Percentiles rank a stretch among this genome's conserved stretches.
phyloP scores from a whole-genome alignment of 1,284 basidiomycete species.

The Apiotrichum porosum region DNA sequence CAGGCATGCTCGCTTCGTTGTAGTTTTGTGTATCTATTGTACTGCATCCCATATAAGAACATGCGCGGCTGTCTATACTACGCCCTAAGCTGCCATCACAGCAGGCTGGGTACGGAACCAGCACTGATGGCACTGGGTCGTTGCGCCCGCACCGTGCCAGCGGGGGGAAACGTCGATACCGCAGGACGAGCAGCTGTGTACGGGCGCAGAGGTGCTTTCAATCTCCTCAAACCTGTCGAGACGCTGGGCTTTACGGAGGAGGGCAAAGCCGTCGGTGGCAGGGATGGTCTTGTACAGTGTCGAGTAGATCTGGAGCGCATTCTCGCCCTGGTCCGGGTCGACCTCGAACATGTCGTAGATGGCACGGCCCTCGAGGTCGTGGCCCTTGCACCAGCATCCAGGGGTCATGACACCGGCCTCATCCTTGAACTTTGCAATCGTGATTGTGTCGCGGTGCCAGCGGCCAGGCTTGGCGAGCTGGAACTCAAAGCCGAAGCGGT shows the following conservation, averaged over 20 bases:
- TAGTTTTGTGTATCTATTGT: too few relatives aligned
- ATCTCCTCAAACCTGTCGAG: slow-evolving; percentile 53
- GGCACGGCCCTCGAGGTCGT: slow-evolving; percentile 58
- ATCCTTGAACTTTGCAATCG: slow-evolving; percentile 76
- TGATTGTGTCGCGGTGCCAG: slow-evolving; percentile 54
- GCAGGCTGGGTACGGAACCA: slow-evolving; percentile 2
- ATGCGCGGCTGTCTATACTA: too few relatives aligned
- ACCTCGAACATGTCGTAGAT: slow-evolving; percentile 78
- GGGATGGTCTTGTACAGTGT: slow-evolving; percentile 72
- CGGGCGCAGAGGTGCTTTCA: neutral
- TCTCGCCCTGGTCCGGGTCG: slow-evolving; percentile 63
- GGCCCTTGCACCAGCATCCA: slow-evolving; percentile 74
- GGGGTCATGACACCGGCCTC: slow-evolving; percentile 76
- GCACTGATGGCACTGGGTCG: slow-evolving; percentile 21
- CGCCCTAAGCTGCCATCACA: neutral
- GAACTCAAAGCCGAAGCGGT: slow-evolving; percentile 86
- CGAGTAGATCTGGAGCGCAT: slow-evolving; percentile 78
- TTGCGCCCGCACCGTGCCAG: slow-evolving; percentile 27
- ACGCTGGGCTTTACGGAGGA: slow-evolving; percentile 77
- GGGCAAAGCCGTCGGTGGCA: slow-evolving; percentile 62
- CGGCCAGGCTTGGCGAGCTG: slow-evolving; percentile 67
- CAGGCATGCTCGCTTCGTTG: too few relatives aligned
- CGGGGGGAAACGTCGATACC: slow-evolving; percentile 36
- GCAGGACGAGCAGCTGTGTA: slow-evolving; percentile 23
- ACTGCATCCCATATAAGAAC: too few relatives aligned